Conservation (phyloP, 1,139 yeast species). For the Candida sojae region DNA sequence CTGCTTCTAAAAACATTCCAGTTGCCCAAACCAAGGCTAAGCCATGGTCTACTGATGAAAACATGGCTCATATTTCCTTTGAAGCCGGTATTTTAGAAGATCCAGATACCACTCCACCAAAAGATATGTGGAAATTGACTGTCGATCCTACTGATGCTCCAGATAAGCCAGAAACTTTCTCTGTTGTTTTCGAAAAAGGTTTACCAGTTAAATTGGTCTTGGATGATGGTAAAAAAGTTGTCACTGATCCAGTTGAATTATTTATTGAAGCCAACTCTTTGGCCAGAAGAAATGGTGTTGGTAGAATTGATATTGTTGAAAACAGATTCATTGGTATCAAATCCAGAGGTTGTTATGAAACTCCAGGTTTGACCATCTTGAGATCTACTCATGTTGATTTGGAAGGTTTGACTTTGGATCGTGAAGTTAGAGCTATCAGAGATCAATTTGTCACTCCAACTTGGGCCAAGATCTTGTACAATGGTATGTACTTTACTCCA, state of each 20-base stretch:
- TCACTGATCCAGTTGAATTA: conserved; percentile 87
- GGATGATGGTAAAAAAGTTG: conserved; percentile 56
- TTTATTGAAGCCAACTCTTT: conserved; percentile 90
- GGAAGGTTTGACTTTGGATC: conserved; percentile 95
- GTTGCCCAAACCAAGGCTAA: conserved; percentile 97
- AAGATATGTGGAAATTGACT: conserved; percentile 99
- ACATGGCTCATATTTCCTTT: conserved; percentile 96
- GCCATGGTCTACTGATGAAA: conserved; percentile 99
- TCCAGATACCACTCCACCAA: conserved; percentile 98
- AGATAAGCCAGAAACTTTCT: conserved; percentile 83
- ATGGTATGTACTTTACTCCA: conserved; percentile 97
- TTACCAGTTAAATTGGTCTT: conserved; percentile 79
- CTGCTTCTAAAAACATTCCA: conserved; percentile 87
- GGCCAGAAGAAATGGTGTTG: conserved; percentile 99
- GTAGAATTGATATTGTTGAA: conserved; percentile 98
- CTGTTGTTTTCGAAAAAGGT: conserved; percentile 83
- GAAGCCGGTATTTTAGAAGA: conserved; percentile 99
- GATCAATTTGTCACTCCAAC: conserved; percentile 94
- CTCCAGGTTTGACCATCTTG: conserved; percentile 94
- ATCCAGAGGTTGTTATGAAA: conserved; percentile 99
- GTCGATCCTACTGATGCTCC: conserved; percentile 97
- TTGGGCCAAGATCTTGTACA: conserved; percentile 88
- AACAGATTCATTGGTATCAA: conserved; percentile 98
- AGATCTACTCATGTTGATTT: conserved; percentile 93
- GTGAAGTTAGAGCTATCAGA: conserved; percentile 97